phyloP scores from a whole-genome alignment of 2,329 filamentous ascomycete genomes.

The Myriosclerotinia duriaeana region DNA sequence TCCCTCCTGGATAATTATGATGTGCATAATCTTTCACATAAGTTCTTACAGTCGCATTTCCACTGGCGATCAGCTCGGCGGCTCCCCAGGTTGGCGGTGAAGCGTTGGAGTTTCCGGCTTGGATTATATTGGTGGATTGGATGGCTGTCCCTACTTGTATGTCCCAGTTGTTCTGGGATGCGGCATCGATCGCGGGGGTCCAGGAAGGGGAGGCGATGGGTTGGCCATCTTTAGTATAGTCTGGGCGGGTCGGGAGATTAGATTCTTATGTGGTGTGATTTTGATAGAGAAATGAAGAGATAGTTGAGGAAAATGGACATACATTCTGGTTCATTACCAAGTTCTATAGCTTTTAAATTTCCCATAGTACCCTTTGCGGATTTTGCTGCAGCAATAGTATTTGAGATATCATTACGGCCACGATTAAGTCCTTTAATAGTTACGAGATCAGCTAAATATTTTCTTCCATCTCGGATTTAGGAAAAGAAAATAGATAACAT shows the following conservation, averaged over 20 bases:
- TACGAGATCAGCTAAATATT: conserved; percentile 8
- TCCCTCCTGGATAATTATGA: conserved; percentile 45
- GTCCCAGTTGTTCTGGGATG: conserved; percentile 36
- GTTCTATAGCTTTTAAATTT: conserved; percentile 54
- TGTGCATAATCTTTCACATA: conserved; percentile 37
- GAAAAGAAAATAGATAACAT: conserved; percentile 10
- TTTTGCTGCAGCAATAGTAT: conserved; percentile 54
- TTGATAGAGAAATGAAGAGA: background rate
- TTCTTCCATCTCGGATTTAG: background rate
- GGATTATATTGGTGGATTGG: conserved; percentile 30
- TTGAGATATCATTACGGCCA: conserved; percentile 52
- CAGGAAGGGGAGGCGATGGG: conserved; percentile 36
- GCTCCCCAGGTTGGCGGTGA: conserved; percentile 38
- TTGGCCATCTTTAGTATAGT: conserved; percentile 40
- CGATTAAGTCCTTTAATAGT: conserved; percentile 48
- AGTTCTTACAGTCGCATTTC: conserved; percentile 30
- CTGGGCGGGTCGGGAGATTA: conserved; percentile 28
- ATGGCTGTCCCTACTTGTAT: conserved; percentile 33
- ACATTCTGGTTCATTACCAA: conserved; percentile 60
- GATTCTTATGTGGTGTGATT: background rate
- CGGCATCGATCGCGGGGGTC: conserved; percentile 34
- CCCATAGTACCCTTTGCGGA: conserved; percentile 46
- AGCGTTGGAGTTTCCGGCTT: conserved; percentile 36
- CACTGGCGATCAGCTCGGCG: conserved; percentile 34
- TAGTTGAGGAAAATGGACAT: conserved; percentile 31